Base-by-base conservation (phyloP, 2,329 filamentous ascomycete species). In the Diplodia corticola region DNA sequence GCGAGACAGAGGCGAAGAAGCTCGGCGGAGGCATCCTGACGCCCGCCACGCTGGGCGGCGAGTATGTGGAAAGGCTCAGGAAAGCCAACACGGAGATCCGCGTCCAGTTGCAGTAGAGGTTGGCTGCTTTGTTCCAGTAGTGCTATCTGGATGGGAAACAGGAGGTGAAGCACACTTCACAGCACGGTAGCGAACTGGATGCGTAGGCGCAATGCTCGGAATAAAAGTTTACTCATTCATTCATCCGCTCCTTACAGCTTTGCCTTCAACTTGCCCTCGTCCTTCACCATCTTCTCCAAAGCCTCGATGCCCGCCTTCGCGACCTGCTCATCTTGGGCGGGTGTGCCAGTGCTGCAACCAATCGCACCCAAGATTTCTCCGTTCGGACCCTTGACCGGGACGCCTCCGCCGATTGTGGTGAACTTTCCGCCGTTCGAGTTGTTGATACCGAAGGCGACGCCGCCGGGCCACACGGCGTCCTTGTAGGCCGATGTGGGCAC, bases 21-120 rank as follows among this genome's bases (percentile, higher is more conserved):
- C 78, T 91, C 13, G 82, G 81, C 1, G 90, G 90, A 20, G 91
- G 90, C 2, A 79, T 92, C 26, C 86, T 91, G 68, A 93, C 91
- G 1, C 88, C 91, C 0, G 89, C 90, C 0, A 90, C 86, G 64
- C 79, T 93, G 2, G 91, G 91, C 0, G 86, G 89, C 70, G 79
- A 82, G 10, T 90, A 86, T 72, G 80, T 92, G 67, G 86, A 92
- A 4, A 61, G 64, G 37, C 64, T 66, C 9, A 53, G 22, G 46
- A 61, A 66, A 13, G 48, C 35, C 26, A 57, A 57, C 48, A 59
- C 37, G 15, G 50, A 54, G 48, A 63, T 66, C 26, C 22, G 61
- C 48, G 64, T 65, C 15, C 46, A 30, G 13, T n/a, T 65, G 15
- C 15, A 61, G 44, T 61, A 49, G 20, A 48, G 20, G 5, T 5